These are phyloP conservation scores for Cicer yamashitae DNA, from an alignment of 306 rosid species.

Conservation along the genomic window DNA sequence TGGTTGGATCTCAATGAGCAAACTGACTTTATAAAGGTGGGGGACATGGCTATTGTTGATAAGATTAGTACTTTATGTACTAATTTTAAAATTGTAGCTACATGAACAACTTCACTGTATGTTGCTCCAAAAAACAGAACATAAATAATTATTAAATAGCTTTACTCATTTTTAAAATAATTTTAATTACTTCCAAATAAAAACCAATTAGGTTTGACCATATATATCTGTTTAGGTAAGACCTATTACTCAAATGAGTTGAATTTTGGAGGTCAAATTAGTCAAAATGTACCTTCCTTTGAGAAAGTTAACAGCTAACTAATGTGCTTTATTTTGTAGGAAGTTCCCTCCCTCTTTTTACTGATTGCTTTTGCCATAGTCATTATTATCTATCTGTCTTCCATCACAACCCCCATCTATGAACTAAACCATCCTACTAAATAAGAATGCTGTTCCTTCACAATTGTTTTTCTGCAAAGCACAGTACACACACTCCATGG, in stretches of 20 bases:
- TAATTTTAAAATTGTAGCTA: conserved; percentile 31
- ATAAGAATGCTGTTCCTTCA: conserved; percentile 38
- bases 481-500: conserved; percentile 20
- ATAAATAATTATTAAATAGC: background rate
- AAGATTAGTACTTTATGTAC: conserved; percentile 20
- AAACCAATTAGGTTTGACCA: conserved; percentile 12
- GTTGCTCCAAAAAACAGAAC: background rate
- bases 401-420: conserved; percentile 51
- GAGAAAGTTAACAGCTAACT: conserved; percentile 60
- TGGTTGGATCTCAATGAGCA: conserved; percentile 18
- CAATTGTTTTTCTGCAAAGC: conserved; percentile 44
- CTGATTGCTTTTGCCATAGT: conserved; percentile 63
- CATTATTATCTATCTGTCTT: conserved; percentile 66
- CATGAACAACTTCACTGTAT: conserved; percentile 7
- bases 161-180: background rate
- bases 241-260: conserved; percentile 21
- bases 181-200: background rate
- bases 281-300: conserved; percentile 47
- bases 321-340: conserved; percentile 79
- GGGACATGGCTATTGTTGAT: conserved; percentile 14
- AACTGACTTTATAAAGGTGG: conserved; percentile 35
- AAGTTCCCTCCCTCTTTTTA: conserved; percentile 79
- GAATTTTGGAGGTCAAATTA: conserved; percentile 50
- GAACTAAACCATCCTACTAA: conserved; percentile 36
- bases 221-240: conserved; percentile 22